phyloP scores from a whole-genome alignment of 768 basidiomycete genomes.

The Pleurotus platypus region DNA sequence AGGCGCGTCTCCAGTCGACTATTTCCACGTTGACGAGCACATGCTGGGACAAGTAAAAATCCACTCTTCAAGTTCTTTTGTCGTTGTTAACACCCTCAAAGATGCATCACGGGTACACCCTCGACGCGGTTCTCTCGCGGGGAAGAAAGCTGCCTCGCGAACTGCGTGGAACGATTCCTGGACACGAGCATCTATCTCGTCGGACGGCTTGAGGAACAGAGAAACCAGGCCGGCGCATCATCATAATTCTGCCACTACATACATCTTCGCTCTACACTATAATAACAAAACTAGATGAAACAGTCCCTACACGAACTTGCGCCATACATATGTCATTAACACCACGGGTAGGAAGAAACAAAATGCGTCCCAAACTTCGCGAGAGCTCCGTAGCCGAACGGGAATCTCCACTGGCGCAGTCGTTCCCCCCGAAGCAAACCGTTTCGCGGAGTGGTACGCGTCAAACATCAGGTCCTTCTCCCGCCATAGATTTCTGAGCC shows the following conservation, averaged over 20 bases:
- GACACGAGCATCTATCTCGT: constrained; percentile 85
- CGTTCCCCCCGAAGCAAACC: constrained; percentile 30
- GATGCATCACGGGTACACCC: constrained; percentile 79
- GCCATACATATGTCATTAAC: constrained; percentile 42
- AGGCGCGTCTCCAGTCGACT: constrained; percentile 58
- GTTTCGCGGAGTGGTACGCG: constrained; percentile 52
- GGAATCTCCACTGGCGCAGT: constrained; percentile 48
- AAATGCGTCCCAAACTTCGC: constrained; percentile 66
- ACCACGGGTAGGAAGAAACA: constrained; percentile 65
- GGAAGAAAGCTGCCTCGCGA: constrained; percentile 80
- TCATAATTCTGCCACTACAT: constrained; percentile 6
- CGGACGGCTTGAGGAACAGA: constrained; percentile 53
- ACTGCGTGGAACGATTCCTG: constrained; percentile 91
- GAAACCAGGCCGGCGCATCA: constrained; percentile 18
- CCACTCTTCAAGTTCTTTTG: too few species aligned
- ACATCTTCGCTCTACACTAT: constrained; percentile 10
- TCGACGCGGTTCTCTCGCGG: constrained; percentile 73
- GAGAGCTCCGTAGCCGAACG: constrained; percentile 45
- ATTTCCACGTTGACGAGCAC: constrained; percentile 79
- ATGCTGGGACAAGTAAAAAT: constrained; percentile 85
- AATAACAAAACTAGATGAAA: constrained; percentile 7
- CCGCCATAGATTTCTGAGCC: constrained; percentile 80
- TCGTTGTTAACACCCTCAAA: constrained; percentile 21
- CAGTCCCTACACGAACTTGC: constrained; percentile 13
- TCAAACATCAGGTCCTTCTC: constrained; percentile 82